phyloP scores from a whole-genome alignment of 345 rosid genomes.

The Geranium brycei region DNA sequence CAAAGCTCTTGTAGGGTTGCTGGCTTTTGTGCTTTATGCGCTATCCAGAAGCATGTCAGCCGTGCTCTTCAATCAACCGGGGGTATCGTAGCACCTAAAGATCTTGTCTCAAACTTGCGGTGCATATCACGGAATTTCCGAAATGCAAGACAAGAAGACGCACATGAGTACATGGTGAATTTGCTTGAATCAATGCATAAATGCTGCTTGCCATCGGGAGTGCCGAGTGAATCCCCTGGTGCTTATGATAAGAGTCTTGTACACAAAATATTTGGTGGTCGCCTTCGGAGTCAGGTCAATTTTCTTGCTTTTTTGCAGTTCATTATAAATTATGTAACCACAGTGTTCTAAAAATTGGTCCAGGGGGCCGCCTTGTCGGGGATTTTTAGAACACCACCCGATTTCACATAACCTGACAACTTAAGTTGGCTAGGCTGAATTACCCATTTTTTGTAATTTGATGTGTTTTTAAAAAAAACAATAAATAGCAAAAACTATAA shows the following conservation, averaged over 20 bases:
- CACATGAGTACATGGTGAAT: slow-evolving; percentile 94
- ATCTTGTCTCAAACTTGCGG: slow-evolving; percentile 78
- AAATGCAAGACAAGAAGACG: slow-evolving; percentile 81
- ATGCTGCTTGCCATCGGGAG: slow-evolving; percentile 91
- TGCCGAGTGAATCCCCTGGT: slow-evolving; percentile 75
- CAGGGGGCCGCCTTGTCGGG: too few species aligned
- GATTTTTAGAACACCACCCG: too few species aligned
- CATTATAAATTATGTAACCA: background rate
- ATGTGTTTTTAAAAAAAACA: too few species aligned
- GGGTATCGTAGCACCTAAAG: slow-evolving; percentile 60
- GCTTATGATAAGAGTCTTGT: slow-evolving; percentile 93
- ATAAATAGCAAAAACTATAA: too few species aligned
- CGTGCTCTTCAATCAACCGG: slow-evolving; percentile 65
- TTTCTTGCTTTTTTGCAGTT: background rate
- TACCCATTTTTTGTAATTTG: too few species aligned
- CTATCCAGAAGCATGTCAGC: slow-evolving; percentile 90
- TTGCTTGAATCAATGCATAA: slow-evolving; percentile 95
- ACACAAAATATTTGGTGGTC: slow-evolving; percentile 93
- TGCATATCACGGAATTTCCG: slow-evolving; percentile 82
- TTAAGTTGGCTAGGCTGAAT: too few species aligned
- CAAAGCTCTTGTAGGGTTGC: slow-evolving; percentile 58
- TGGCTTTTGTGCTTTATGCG: slow-evolving; percentile 96
- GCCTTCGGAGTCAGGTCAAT: slow-evolving; percentile 80
- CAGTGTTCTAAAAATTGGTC: too few species aligned
- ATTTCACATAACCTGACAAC: too few species aligned